These are phyloP conservation scores for Mucor circinelloides DNA, from an alignment of 371 early-diverging fungal genomes.

Conservation along the genomic window DNA sequence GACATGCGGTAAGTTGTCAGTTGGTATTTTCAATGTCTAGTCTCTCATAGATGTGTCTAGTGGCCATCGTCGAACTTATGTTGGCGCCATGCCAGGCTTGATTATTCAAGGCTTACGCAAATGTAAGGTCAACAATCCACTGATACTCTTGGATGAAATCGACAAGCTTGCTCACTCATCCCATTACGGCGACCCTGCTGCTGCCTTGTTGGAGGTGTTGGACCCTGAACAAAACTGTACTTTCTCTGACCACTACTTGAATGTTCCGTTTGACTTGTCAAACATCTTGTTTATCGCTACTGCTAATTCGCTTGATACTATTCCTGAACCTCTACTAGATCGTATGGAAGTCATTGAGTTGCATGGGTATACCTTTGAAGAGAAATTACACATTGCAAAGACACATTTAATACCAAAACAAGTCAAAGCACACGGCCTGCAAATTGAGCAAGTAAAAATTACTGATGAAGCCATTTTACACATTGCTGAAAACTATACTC, in stretches of 20 bases:
- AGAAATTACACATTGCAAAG: slow-evolving; percentile 67
- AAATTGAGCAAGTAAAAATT: slow-evolving; percentile 43
- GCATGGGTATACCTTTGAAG: slow-evolving; percentile 85
- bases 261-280: slow-evolving; percentile 83
- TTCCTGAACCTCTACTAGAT: slow-evolving; percentile 82
- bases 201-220: slow-evolving; percentile 86
- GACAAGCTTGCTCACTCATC: slow-evolving; percentile 76
- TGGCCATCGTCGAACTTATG: slow-evolving; percentile 90
- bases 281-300: slow-evolving; percentile 87
- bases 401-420: slow-evolving; percentile 72
- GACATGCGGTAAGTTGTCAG: slow-evolving; percentile 62
- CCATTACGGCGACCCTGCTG: slow-evolving; percentile 77
- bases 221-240: slow-evolving; percentile 88
- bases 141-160: slow-evolving; percentile 67
- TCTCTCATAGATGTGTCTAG: slow-evolving; percentile 20
- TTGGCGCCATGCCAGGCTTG: slow-evolving; percentile 87
- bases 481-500: slow-evolving; percentile 76
- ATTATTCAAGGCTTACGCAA: slow-evolving; percentile 77
- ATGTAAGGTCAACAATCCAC: slow-evolving; percentile 79
- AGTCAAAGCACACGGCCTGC: slow-evolving; percentile 66
- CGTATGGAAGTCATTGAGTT: slow-evolving; percentile 87
- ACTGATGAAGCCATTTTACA: slow-evolving; percentile 58
- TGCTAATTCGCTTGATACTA: slow-evolving; percentile 78
- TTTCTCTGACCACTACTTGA: slow-evolving; percentile 83
- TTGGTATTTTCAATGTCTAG: not conserved